These are phyloP conservation scores for Podospora pseudocomata DNA, from an alignment of 495 filamentous ascomycete species.

Conservation along the genomic window DNA sequence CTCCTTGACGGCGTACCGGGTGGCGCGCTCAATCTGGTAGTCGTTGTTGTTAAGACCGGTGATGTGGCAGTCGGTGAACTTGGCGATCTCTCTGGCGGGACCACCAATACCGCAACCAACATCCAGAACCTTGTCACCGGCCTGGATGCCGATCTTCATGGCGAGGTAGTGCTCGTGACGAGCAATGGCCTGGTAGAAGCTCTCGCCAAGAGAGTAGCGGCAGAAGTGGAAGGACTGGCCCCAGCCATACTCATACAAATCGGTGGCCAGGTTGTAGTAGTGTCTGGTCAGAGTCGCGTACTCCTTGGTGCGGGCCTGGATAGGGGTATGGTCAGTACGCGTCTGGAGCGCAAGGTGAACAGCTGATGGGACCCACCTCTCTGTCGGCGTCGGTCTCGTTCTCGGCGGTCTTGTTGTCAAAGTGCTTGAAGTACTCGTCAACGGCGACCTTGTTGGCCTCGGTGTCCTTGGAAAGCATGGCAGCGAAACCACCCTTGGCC, in stretches of 20 bases:
- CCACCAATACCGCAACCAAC: constrained; percentile 98
- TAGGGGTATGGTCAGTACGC: neutral
- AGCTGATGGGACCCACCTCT: constrained; percentile 51
- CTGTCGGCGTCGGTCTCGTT: constrained; percentile 78
- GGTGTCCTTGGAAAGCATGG: constrained; percentile 81
- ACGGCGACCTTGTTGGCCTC: constrained; percentile 82
- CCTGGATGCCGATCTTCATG: constrained; percentile 78
- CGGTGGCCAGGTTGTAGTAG: constrained; percentile 98
- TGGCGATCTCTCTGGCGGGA: constrained; percentile 94
- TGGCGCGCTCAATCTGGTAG: constrained; percentile 97
- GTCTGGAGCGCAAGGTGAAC: neutral
- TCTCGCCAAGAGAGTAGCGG: constrained; percentile 84
- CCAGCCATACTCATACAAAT: constrained; percentile 98
- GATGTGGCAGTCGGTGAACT: constrained; percentile 87
- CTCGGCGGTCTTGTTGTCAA: constrained; percentile 85
- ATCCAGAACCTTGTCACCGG: constrained; percentile 87
- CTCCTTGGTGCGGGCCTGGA: constrained; percentile 73
- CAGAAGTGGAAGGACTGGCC: constrained; percentile 96
- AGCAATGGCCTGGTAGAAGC: constrained; percentile 89
- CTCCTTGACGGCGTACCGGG: constrained; percentile 75
- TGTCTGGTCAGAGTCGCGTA: constrained; percentile 95
- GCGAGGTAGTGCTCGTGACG: constrained; percentile 99
- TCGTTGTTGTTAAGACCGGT: constrained; percentile 99
- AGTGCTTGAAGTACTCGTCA: constrained; percentile 99
- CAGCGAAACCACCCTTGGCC: constrained; percentile 67